Evolutionary conservation across 2,329 filamentous ascomycete genomes (phyloP).

Genomic region (Aureobasidium sp.): DNA sequence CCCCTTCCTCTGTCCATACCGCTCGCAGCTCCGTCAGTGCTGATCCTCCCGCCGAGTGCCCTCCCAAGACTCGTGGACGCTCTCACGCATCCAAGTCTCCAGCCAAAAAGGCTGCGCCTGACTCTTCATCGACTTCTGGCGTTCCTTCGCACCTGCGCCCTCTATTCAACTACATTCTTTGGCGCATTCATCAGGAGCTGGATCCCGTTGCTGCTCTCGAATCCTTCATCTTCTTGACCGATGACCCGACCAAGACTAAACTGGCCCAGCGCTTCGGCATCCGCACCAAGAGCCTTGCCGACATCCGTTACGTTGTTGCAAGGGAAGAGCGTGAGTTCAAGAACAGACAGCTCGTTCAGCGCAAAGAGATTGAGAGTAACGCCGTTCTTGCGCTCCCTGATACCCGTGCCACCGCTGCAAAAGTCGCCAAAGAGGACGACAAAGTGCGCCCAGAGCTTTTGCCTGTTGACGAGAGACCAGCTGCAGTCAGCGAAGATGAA

Average conservation of each 20-base stretch:
- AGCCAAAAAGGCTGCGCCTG: neutral
- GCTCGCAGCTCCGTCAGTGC: constrained; percentile 29
- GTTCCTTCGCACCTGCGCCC: constrained; percentile 30
- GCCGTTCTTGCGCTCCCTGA: neutral
- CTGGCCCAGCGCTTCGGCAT: constrained; percentile 46
- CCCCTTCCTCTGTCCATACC: constrained; percentile 36
- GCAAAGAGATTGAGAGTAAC: constrained; percentile 17
- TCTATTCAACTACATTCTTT: constrained; percentile 46
- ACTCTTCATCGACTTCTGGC: neutral
- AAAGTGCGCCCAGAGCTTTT: neutral
- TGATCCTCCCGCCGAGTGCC: constrained; percentile 28
- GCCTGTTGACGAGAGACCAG: constrained; percentile 17
- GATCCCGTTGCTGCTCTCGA: constrained; percentile 42
- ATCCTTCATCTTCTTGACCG: constrained; percentile 46
- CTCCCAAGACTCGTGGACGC: constrained; percentile 24
- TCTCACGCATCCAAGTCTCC: constrained; percentile 6
- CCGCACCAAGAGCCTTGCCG: constrained; percentile 43
- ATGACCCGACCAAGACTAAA: constrained; percentile 39
- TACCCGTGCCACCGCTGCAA: neutral
- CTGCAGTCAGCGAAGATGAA: constrained; percentile 16
- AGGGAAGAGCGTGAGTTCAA: constrained; percentile 44
- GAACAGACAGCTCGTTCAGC: constrained; percentile 27
- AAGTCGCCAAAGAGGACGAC: neutral
- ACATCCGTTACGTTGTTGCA: constrained; percentile 42
- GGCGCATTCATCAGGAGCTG: constrained; percentile 44